These are phyloP conservation scores for Thalassiosira mediterranea DNA, from an alignment of 352 stramenopile genomes.

Conservation along the genomic window DNA sequence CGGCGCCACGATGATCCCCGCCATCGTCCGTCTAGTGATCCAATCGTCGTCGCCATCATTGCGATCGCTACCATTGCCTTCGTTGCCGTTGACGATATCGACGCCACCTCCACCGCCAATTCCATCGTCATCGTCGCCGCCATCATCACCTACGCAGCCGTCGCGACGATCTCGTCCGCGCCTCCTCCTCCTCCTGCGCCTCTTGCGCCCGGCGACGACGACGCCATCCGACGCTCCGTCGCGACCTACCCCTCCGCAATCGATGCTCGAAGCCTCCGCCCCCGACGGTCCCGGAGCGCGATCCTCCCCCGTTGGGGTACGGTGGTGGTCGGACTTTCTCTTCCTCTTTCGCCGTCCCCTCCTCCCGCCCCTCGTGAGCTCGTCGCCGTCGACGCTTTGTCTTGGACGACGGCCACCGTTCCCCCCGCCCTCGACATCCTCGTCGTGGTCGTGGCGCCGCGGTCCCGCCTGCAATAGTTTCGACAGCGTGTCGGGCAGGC, in stretches of 20 bases:
- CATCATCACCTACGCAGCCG: too few relatives aligned
- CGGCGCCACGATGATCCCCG: slow-evolving; percentile 49
- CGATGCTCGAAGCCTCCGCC: background rate
- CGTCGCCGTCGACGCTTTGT: background rate
- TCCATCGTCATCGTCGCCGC: background rate
- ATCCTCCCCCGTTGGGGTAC: background rate
- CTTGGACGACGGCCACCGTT: background rate
- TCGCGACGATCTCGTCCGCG: too few relatives aligned
- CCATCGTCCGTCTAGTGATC: slow-evolving; percentile 36
- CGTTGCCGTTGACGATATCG: background rate
- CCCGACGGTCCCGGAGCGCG: too few relatives aligned
- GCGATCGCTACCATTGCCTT: background rate
- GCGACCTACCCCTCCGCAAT: background rate
- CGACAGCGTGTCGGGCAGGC: too few relatives aligned
- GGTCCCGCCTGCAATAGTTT: background rate
- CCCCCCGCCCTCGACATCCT: slow-evolving; percentile 6
- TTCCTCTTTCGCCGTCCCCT: slow-evolving; percentile 20
- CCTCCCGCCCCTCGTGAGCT: background rate
- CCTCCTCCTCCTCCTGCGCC: slow-evolving; percentile 6
- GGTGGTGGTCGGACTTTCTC: slow-evolving; percentile 7
- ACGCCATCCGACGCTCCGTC: background rate
- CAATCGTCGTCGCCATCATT: background rate
- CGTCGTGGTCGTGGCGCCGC: too few relatives aligned
- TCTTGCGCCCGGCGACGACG: background rate
- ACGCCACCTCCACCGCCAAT: slow-evolving; percentile 1